These are phyloP conservation scores for Casuarina equisetifolia DNA, from an alignment of 306 rosid species.

Conservation along the genomic window DNA sequence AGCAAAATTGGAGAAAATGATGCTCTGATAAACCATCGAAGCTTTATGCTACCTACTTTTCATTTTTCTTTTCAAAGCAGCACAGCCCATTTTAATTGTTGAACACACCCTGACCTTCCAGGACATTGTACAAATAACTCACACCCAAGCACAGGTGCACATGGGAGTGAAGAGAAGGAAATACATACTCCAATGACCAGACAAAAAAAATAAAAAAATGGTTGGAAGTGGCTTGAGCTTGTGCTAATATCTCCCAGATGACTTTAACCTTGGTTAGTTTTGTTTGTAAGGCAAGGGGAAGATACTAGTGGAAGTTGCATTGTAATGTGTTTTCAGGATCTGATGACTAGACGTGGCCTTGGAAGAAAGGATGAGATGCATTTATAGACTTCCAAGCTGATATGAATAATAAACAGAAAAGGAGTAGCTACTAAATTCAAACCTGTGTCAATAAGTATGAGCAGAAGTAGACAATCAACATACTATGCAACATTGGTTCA, in stretches of 20 bases:
- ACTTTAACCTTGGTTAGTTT: neutral
- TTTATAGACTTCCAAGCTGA: neutral
- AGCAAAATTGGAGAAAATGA: slow-evolving; percentile 5
- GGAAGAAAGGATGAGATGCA: neutral
- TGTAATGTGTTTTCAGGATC: neutral
- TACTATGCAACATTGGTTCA: slow-evolving; percentile 20
- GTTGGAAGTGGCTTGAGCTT: neutral
- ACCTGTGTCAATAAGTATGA: neutral
- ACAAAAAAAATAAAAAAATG: neutral
- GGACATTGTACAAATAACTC: neutral
- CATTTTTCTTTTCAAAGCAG: too few relatives aligned
- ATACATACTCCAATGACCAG: neutral
- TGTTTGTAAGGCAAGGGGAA: neutral
- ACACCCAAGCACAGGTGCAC: neutral
- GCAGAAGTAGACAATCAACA: slow-evolving; percentile 16
- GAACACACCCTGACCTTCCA: neutral
- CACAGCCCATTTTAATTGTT: neutral
- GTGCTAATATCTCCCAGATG: neutral
- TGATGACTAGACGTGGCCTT: neutral
- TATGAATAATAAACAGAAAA: neutral
- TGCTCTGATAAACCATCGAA: neutral
- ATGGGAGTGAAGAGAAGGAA: neutral
- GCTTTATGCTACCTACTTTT: neutral
- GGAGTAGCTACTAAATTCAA: neutral
- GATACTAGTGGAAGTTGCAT: neutral